Conservation (phyloP, 2,329 filamentous ascomycete species). For the Xylogone sp. region DNA sequence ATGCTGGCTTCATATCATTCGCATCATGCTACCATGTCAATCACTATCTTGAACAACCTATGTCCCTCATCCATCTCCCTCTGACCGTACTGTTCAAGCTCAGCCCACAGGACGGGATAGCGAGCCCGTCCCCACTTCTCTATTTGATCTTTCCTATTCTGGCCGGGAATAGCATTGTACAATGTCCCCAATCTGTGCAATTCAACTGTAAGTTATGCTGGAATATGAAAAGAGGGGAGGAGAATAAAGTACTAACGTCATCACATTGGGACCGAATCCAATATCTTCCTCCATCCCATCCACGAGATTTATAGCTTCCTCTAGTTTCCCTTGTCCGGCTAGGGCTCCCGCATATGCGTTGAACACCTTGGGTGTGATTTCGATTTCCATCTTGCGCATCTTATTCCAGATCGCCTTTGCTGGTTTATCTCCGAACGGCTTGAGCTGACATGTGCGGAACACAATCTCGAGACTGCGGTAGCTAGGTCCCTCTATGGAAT, state of each 20-base stretch:
- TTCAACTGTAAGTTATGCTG: conserved; percentile 12
- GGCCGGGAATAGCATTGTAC: conserved; percentile 68
- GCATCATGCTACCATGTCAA: background rate
- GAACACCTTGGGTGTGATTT: conserved; percentile 70
- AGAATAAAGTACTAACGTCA: conserved; percentile 58
- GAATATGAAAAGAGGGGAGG: background rate
- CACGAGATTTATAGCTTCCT: conserved; percentile 64
- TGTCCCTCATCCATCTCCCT: conserved; percentile 22
- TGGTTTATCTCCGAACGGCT: conserved; percentile 52
- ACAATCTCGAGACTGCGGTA: conserved; percentile 77
- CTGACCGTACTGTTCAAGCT: conserved; percentile 40
- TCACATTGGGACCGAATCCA: conserved; percentile 62
- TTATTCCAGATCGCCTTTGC: conserved; percentile 68
- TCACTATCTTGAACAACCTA: conserved; percentile 20
- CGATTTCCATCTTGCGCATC: conserved; percentile 71
- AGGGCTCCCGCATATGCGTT: conserved; percentile 74
- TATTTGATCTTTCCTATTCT: conserved; percentile 63
- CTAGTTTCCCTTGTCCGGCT: conserved; percentile 66
- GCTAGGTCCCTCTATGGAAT: conserved; percentile 79
- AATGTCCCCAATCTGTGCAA: conserved; percentile 63
- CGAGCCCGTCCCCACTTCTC: conserved; percentile 68
- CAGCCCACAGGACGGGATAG: conserved; percentile 67
- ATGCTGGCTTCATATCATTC: too few species aligned
- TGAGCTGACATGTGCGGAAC: conserved; percentile 71
- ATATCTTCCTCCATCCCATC: conserved; percentile 62